Conservation (phyloP, 1,284 basidiomycete genomes). For the Cerrena zonata region DNA sequence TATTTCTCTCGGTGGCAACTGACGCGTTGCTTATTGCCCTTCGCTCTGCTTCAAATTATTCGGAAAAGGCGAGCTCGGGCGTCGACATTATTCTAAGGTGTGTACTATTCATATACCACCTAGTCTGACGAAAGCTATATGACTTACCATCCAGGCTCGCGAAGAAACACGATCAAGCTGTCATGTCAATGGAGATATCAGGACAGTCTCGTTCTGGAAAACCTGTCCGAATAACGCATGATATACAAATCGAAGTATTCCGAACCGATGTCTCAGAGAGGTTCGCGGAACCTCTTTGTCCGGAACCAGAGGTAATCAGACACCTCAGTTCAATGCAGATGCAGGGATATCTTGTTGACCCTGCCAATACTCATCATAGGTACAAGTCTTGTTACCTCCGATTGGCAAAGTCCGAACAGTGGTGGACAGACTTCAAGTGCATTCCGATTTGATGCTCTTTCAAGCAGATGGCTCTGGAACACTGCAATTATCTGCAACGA, state of each 20-base stretch:
- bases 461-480: conserved; percentile 60
- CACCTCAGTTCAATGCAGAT: neutral
- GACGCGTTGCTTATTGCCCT: conserved; percentile 76
- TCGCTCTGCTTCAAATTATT: conserved; percentile 43
- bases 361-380: conserved; percentile 36
- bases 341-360: neutral
- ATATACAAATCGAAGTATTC: conserved; percentile 74
- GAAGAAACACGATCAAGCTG: conserved; percentile 73
- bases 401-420: conserved; percentile 75
- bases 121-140: neutral
- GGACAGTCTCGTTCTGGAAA: conserved; percentile 51
- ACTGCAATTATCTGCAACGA: conserved; percentile 65
- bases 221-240: conserved; percentile 58
- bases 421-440: conserved; percentile 67
- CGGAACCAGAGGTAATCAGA: conserved; percentile 73
- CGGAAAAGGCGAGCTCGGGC: conserved; percentile 15
- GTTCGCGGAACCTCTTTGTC: conserved; percentile 79
- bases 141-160: conserved; percentile 40
- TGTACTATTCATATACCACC: neutral
- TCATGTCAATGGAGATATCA: conserved; percentile 69
- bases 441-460: conserved; percentile 70
- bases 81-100: conserved; percentile 70
- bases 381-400: conserved; percentile 77
- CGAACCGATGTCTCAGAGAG: conserved; percentile 65
- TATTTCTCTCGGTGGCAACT: conserved; percentile 70